Base-by-base conservation (phyloP, 2,329 filamentous ascomycete genomes). In the Triangularia verruculosa region DNA sequence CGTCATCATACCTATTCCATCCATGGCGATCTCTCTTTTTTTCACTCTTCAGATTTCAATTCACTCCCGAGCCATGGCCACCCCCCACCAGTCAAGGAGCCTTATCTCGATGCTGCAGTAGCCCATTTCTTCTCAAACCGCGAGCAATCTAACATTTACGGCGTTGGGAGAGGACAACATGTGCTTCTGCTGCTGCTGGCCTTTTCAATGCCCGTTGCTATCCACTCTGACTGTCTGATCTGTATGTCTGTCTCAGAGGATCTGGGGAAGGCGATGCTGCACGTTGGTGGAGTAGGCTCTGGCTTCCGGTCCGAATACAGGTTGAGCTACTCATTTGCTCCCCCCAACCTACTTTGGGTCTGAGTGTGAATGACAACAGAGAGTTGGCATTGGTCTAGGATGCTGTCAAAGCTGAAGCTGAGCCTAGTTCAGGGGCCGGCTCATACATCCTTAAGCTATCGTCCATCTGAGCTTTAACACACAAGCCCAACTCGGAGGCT, bases 71-170 rank as follows among this genome's bases (percentile, higher is more conserved):
- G n/a, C 39, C n/a, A 5, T 47, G n/a, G 9, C n/a, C 39, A 20
- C 39, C 39, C 39, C 13, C n/a, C 39, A 20, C 39, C 39, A 47
- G 39, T 47, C 39, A 20, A 43, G 39, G 60, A 57, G 25, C 67
- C 65, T 69, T 68, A 70, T 68, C 68, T 70, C 67, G 69, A 70
- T 69, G 64, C 66, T 69, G 69, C 68, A 68, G 64, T 62, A 22
- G 52, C 63, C 65, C 65, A 61, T 59, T 55, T 54, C 51, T 54
- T 11, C 7, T n/a, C 51, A 54, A 27, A 43, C 22, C 58, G 55
- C 54, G 51, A 59, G 9, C 17, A 58, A 64, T 59, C 60, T 52
- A 64, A 54, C 15, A 25, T 11, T 54, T 5, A 54, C 27, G 15
- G 15, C 57, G 57, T 59, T 57, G 15, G 52, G 56, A 61, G 61